Percentiles rank a stretch among this genome's conserved stretches.
Evolutionary conservation across 371 early-diverging fungal genomes (phyloP).

Genomic region (Mucor mucedo): DNA sequence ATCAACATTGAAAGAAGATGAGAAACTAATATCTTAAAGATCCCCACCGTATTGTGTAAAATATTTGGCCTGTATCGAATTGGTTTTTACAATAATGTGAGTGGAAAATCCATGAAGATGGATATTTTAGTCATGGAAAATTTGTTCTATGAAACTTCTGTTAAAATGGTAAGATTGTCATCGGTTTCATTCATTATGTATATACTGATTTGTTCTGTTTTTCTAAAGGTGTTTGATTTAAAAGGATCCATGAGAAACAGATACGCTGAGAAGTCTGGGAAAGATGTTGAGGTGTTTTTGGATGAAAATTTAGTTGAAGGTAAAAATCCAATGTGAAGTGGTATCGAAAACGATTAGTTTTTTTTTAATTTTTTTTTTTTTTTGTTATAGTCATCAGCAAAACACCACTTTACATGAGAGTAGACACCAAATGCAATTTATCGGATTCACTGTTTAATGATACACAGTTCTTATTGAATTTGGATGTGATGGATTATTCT

Average conservation of each 20-base stretch:
- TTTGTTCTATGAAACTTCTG: slow-evolving; percentile 82
- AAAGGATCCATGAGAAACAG: slow-evolving; percentile 96
- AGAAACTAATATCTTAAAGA: slow-evolving; percentile 36
- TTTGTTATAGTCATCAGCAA: slow-evolving; percentile 68
- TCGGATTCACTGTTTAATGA: slow-evolving; percentile 86
- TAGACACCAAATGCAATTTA: slow-evolving; percentile 83
- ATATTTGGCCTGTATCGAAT: slow-evolving; percentile 94
- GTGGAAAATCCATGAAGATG: slow-evolving; percentile 83
- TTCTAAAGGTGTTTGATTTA: slow-evolving; percentile 82
- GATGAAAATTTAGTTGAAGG: slow-evolving; percentile 93
- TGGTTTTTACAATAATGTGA: slow-evolving; percentile 79
- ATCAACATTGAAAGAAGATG: not conserved
- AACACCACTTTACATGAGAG: slow-evolving; percentile 87
- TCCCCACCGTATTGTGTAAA: slow-evolving; percentile 88
- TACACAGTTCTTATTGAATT: slow-evolving; percentile 82
- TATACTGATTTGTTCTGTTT: not conserved
- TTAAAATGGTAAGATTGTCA: slow-evolving; percentile 54
- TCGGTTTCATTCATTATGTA: slow-evolving; percentile 9
- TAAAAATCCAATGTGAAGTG: slow-evolving; percentile 21
- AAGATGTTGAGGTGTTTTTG: slow-evolving; percentile 84
- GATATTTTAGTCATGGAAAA: slow-evolving; percentile 97
- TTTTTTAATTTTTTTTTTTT: slow-evolving; percentile 1
- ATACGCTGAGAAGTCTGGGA: slow-evolving; percentile 85
- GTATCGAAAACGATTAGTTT: not conserved
- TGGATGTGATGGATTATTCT: slow-evolving; percentile 97